These are phyloP conservation scores for Sporothrix globosa DNA, from an alignment of 2,329 filamentous ascomycete genomes.

Conservation along the genomic window DNA sequence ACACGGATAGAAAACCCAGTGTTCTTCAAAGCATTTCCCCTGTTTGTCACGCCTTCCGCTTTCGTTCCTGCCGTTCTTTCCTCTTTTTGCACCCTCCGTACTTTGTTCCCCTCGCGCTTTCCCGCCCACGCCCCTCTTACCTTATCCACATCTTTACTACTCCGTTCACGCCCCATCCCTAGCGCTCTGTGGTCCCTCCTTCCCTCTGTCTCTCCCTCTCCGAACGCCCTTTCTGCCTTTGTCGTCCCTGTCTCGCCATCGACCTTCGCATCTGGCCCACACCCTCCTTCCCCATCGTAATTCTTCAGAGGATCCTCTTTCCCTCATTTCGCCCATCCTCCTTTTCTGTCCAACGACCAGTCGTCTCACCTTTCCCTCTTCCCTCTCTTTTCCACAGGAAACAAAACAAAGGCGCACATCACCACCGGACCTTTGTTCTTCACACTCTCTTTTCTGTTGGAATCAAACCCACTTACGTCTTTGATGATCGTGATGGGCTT, in stretches of 20 bases:
- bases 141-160: background rate
- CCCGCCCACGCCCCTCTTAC: constrained; percentile 18
- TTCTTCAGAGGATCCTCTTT: constrained; percentile 33
- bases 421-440: constrained; percentile 26
- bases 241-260: constrained; percentile 19
- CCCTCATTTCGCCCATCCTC: constrained; percentile 14
- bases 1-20: background rate
- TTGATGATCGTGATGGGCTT: constrained; percentile 29
- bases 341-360: background rate
- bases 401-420: constrained; percentile 28
- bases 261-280: constrained; percentile 21
- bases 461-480: constrained; percentile 22
- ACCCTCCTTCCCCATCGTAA: constrained; percentile 29
- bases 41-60: background rate
- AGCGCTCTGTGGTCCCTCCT: background rate
- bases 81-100: constrained; percentile 8
- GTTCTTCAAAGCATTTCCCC: background rate
- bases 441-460: background rate
- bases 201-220: constrained; percentile 21
- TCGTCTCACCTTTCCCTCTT: background rate
- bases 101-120: constrained; percentile 3
- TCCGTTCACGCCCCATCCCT: background rate
- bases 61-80: background rate
- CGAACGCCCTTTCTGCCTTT: constrained; percentile 9
- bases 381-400: constrained; percentile 20